Evolutionary conservation across 208 protist genomes (phyloP), one percentile per base, ranked within the genome.

Genomic region (Acanthamoeba lenticulata): DNA sequence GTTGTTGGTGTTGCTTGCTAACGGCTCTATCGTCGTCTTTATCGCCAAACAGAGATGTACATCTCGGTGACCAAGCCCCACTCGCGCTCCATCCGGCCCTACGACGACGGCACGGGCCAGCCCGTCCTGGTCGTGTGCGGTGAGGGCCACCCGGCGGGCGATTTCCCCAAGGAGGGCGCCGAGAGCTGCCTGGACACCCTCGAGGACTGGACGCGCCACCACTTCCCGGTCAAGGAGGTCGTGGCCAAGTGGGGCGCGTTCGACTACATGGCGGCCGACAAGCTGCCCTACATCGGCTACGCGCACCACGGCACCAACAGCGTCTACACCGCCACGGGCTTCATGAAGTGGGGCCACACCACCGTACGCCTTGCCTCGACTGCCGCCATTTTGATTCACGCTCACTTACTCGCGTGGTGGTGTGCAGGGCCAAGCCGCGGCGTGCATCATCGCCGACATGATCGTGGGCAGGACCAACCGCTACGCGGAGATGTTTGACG

Each of bases 311-410:
- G 83, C 45, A 90, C 83, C 29, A 90, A 60, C 21, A 90, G 6
- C 29, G 55, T 90, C 29, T 90, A 45, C 83, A 90, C 83, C 15
- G 83, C 83, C 29, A 90, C 83, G 15, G 83, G 83, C 44, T 72
- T 90, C 34, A 90, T 72, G 83, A 90, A 90, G 38, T 90, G 83
- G 83, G 83, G 83, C 17, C 83, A 57, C 74, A 85, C 74, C 42
- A 27, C 38, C 2, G 74, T 85, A 85, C 38, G 74, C 45, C 45
- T 52, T 52, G 45, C 15, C 9, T 15, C 15, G 5, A 52, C 45
- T 5, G 5, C 45, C 45, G 15, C 9, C 45, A 67, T 29, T 21
- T 7, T 40, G n/a, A 38, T 67, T 19, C 57, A 21, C 57, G 13
- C n/a, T 67, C 57, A 21, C 57, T 21, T 67, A 5, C 57, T 57